Evolutionary conservation across 805 yeast genomes (phyloP), one percentile per base, ranked within the genome.

Genomic region (Wickerhamiella domercqiae): DNA sequence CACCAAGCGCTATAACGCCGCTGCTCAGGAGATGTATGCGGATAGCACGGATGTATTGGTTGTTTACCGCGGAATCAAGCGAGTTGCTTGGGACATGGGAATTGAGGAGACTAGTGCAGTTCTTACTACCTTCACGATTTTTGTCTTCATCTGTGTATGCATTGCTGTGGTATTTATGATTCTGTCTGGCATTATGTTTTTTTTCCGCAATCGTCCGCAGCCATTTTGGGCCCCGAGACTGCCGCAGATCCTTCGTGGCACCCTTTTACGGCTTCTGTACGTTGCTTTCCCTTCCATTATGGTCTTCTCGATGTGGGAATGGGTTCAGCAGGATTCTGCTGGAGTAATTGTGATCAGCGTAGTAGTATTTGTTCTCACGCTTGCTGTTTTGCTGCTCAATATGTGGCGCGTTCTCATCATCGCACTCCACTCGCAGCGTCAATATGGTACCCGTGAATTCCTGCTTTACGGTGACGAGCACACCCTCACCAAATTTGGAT

Each of bases 71-170:
- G 97, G 97, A 45, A 82, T 86, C 47, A 71, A 78, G 52, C 71
- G 95, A 60, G 66, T 83, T 35, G 94, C 87, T 4, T 82, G 68
- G 58, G 63, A 70, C 45, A 75, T 87, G 29, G 64, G 66, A 34
- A 81, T 86, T 43, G 97, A 86, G 59, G 73, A 73, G 35, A 81
- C 94, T 2, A 70, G 90, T 5, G 71, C 83, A 26, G 94, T 79
- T 14, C 71, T 73, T 35, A 84, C 95, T 2, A 90, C 94, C 1
- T 80, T 81, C 59, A 80, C 94, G 2, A 82, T 81, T 49, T 86
- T 84, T 56, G 68, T 79, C 17, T 52, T 86, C 34, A 73, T 78
- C 57, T 84, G 86, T 14, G 77, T 79, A 47, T 69, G 81, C 13
- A 62, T 84, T 30, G 66, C 77, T 18, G 46, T 68, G 14, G 54